These are phyloP conservation scores for Penicillium sp. DNA, from an alignment of 2,329 filamentous ascomycete genomes.

Conservation along the genomic window DNA sequence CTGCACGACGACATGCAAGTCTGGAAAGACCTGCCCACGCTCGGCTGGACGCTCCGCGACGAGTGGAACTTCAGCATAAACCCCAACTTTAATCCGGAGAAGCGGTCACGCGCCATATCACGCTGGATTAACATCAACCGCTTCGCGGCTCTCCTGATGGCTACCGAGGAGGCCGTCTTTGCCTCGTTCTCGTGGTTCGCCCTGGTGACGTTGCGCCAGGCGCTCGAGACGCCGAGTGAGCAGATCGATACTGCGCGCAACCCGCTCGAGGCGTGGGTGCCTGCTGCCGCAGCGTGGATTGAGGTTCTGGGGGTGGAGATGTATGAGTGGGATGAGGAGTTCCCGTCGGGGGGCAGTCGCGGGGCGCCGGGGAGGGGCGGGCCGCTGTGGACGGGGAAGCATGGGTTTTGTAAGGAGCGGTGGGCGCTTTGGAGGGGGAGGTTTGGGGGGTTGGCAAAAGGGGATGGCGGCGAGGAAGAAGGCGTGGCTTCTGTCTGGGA, in stretches of 20 bases:
- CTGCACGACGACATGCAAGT: conserved; percentile 14
- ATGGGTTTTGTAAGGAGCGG: conserved; percentile 20
- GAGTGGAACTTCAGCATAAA: conserved; percentile 16
- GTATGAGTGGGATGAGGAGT: conserved; percentile 22
- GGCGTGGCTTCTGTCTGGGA: neutral
- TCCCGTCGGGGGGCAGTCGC: neutral
- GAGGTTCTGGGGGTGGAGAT: conserved; percentile 20
- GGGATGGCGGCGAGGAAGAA: neutral
- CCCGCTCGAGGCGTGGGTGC: conserved; percentile 14
- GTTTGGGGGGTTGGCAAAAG: conserved; percentile 16
- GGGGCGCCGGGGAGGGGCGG: conserved; percentile 15
- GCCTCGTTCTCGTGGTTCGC: conserved; percentile 15
- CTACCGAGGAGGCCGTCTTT: conserved; percentile 19
- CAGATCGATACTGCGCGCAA: neutral
- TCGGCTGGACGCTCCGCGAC: conserved; percentile 19
- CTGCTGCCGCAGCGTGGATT: conserved; percentile 21
- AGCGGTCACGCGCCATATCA: neutral
- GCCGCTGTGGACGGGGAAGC: conserved; percentile 20
- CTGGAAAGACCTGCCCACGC: conserved; percentile 20
- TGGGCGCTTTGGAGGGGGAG: conserved; percentile 21
- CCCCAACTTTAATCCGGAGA: neutral
- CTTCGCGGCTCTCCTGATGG: conserved; percentile 18
- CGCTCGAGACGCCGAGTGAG: conserved; percentile 14
- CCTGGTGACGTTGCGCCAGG: conserved; percentile 11
- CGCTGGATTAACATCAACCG: conserved; percentile 8